Base-by-base conservation (phyloP, 1,284 basidiomycete genomes). In the Leccinum angustisporum region DNA sequence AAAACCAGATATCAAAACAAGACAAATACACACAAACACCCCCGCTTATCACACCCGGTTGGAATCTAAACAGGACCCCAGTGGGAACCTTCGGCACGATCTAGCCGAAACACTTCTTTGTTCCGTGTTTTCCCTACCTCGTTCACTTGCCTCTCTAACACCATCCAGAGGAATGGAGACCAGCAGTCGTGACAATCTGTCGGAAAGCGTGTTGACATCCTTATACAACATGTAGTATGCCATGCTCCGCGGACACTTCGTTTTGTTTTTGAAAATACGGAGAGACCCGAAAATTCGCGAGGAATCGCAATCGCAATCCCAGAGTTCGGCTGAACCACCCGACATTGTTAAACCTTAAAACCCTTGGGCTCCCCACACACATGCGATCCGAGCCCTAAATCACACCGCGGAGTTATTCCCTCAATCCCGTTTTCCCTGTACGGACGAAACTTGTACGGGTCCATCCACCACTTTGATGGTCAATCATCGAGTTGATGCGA, bases 1-100 rank as follows among this genome's bases (percentile, higher is more conserved):
- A 73, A 76, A 70, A 18, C 67, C 70, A 58, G 63, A 62, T 61
- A 74, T 74, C 68, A 66, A 70, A 72, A 46, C 57, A 2, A 21
- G 3, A 13, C 61, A 73, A 73, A 76, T 16, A 76, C 0, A 0
- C 0, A 14, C 65, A 75, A 76, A 75, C 16, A 75, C 1, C 5
- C 46, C 67, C n/a, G 60, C 65, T 67, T 71, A 64, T 65, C 64
- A 63, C 54, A 27, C 18, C 31, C 34, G n/a, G 67, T 61, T 59
- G 59, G 57, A 70, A 73, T 68, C 73, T 57, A n/a, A 74, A 73
- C 46, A 5, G 40, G 64, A 54, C 62, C 57, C 57, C 18, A 46
- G 18, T 54, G 57, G 58, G 40, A 71, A 75, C 65, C 72, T 11
- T 57, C 70, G 72, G 70, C 63, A 60, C 40, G 36, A n/a, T 18